Percentiles rank a stretch among this genome's conserved stretches.
Conservation (phyloP, 1,284 basidiomycete genomes). For the Irpex sp. region DNA sequence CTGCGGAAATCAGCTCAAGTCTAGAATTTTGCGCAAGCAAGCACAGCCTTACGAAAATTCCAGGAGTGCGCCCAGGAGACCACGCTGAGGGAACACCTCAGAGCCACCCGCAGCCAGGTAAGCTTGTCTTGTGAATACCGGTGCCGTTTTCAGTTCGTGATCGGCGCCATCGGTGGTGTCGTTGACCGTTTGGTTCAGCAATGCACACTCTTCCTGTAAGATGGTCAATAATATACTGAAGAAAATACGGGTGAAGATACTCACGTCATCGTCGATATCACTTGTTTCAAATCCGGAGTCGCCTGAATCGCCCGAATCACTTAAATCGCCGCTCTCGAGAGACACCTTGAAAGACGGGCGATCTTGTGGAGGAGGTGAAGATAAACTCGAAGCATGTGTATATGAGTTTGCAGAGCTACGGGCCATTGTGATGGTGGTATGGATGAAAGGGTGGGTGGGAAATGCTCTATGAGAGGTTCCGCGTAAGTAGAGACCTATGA, state of each 20-base stretch:
- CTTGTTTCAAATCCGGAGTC: not conserved
- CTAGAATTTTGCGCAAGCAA: not conserved
- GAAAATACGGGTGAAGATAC: not conserved
- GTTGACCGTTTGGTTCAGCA: slow-evolving; percentile 6
- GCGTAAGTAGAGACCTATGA: too few species aligned
- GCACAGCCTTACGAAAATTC: slow-evolving; percentile 21
- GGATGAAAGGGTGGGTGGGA: too few species aligned
- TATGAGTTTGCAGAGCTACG: too few species aligned
- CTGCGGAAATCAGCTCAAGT: not conserved
- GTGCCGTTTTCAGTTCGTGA: slow-evolving; percentile 30
- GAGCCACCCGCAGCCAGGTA: slow-evolving; percentile 17
- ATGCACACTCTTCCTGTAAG: slow-evolving; percentile 2
- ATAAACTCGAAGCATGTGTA: too few species aligned
- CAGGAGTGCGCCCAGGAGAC: slow-evolving; percentile 27
- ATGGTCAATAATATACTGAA: not conserved
- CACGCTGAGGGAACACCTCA: slow-evolving; percentile 24
- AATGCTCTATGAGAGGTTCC: too few species aligned
- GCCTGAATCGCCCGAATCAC: not conserved
- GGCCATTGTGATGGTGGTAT: too few species aligned
- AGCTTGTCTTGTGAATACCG: slow-evolving; percentile 31
- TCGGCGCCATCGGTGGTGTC: slow-evolving; percentile 10
- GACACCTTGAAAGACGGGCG: not conserved
- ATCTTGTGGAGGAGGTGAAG: too few species aligned
- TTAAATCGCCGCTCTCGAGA: not conserved
- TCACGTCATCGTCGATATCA: not conserved